phyloP scores from a whole-genome alignment of 768 basidiomycete genomes.

The Pulveroboletus sp. region DNA sequence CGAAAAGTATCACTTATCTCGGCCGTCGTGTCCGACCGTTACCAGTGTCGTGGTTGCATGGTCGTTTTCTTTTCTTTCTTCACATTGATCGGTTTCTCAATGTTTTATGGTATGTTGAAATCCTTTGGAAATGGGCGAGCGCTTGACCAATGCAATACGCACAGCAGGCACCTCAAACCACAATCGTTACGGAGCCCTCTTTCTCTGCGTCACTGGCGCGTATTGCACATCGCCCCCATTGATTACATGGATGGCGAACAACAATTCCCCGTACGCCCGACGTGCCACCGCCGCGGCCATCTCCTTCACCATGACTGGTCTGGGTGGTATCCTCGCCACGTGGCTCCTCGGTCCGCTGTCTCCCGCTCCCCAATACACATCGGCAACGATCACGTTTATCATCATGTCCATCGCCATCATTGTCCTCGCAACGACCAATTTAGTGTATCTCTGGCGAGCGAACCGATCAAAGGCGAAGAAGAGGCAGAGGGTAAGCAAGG shows the following conservation, averaged over 20 bases:
- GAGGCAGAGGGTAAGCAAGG: slow-evolving; percentile 28
- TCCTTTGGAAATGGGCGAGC: neutral
- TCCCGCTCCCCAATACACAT: slow-evolving; percentile 45
- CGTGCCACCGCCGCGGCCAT: slow-evolving; percentile 59
- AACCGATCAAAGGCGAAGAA: slow-evolving; percentile 44
- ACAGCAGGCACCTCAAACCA: slow-evolving; percentile 30
- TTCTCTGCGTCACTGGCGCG: slow-evolving; percentile 50
- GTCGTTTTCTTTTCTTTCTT: slow-evolving; percentile 43
- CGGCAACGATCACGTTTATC: slow-evolving; percentile 39
- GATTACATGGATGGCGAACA: slow-evolving; percentile 60
- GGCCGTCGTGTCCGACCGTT: slow-evolving; percentile 51
- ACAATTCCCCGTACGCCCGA: slow-evolving; percentile 51
- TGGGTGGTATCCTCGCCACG: slow-evolving; percentile 57
- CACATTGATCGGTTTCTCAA: slow-evolving; percentile 47
- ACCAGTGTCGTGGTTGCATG: slow-evolving; percentile 46
- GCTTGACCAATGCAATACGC: neutral
- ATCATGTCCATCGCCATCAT: slow-evolving; percentile 39
- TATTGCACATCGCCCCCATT: slow-evolving; percentile 53
- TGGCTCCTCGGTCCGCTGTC: slow-evolving; percentile 55
- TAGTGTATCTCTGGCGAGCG: slow-evolving; percentile 38
- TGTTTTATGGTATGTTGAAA: slow-evolving; percentile 46
- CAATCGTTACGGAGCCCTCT: slow-evolving; percentile 52
- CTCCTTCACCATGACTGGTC: slow-evolving; percentile 54
- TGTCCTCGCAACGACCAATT: slow-evolving; percentile 36
- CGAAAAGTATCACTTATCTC: slow-evolving; percentile 19